Evolutionary conservation across 495 filamentous ascomycete species (phyloP).

Genomic region (Neurospora pannonica): DNA sequence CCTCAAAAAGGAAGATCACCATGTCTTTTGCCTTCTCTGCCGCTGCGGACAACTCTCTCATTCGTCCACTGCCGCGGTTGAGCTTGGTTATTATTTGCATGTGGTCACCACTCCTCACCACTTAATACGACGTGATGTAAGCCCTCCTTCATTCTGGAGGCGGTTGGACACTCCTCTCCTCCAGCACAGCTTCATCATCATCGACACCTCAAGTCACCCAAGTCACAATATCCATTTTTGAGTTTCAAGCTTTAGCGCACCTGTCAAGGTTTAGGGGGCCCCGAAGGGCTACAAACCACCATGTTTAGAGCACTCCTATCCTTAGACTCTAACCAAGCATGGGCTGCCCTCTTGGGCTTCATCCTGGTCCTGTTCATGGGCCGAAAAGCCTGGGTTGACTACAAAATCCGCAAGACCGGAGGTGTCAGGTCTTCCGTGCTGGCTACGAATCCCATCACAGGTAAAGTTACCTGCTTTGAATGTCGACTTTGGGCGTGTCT

Average conservation of each 20-base stretch:
- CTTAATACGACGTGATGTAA: not conserved
- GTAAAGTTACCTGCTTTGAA: slow-evolving; percentile 1
- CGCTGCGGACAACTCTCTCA: not conserved
- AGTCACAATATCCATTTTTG: not conserved
- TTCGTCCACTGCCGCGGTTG: not conserved
- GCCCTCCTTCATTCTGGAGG: not conserved
- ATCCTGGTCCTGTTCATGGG: slow-evolving; percentile 5
- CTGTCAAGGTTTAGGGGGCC: not conserved
- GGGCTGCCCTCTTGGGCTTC: slow-evolving; percentile 1
- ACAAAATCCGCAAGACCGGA: slow-evolving; percentile 11
- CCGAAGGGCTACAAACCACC: not conserved
- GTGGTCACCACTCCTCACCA: not conserved
- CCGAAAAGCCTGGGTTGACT: slow-evolving; percentile 6
- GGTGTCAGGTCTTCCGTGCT: slow-evolving; percentile 14
- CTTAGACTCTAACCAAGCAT: not conserved
- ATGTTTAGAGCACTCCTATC: slow-evolving; percentile 5
- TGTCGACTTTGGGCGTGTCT: not conserved
- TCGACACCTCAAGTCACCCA: not conserved
- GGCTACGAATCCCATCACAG: slow-evolving; percentile 15
- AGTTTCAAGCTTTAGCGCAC: not conserved
- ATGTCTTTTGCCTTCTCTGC: not conserved
- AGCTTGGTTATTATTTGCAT: not conserved
- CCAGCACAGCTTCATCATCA: not conserved
- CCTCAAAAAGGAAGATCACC: not conserved
- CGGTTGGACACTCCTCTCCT: not conserved